These are phyloP conservation scores for Apiospora marii DNA, from an alignment of 2,329 filamentous ascomycete genomes.

Conservation along the genomic window DNA sequence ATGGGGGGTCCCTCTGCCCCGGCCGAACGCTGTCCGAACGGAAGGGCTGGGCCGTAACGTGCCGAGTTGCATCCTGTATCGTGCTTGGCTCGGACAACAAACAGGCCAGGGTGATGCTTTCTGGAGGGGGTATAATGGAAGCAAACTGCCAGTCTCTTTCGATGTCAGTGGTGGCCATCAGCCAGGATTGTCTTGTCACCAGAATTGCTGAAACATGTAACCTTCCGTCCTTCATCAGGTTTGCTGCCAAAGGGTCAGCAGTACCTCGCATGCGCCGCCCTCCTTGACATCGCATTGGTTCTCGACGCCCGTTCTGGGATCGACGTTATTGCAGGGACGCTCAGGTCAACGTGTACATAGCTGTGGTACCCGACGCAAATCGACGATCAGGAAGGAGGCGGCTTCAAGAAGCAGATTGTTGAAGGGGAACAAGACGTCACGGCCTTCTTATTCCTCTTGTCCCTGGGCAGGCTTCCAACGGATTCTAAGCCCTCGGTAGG, in stretches of 20 bases:
- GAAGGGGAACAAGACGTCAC: not conserved
- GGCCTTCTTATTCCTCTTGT: not conserved
- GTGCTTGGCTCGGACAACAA: constrained; percentile 4
- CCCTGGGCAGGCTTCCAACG: not conserved
- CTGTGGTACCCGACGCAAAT: not conserved
- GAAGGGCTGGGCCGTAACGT: constrained; percentile 25
- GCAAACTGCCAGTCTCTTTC: not conserved
- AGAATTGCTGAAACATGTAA: constrained; percentile 13
- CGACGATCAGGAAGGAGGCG: not conserved
- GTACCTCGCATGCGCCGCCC: not conserved
- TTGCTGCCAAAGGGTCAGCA: constrained; percentile 3
- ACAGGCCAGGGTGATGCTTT: not conserved
- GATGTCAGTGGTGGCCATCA: not conserved
- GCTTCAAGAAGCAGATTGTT: not conserved
- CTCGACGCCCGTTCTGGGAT: not conserved
- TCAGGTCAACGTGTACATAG: not conserved
- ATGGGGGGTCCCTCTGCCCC: constrained; percentile 12
- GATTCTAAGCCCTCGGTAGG: not conserved
- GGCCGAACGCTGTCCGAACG: constrained; percentile 18
- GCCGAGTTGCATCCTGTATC: constrained; percentile 22
- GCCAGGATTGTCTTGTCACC: constrained; percentile 8
- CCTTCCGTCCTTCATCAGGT: constrained; percentile 12
- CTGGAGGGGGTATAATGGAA: not conserved
- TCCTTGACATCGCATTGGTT: not conserved
- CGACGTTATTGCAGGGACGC: not conserved